Evolutionary conservation across 768 basidiomycete genomes (phyloP), one percentile per base, ranked within the genome.

Genomic region (Pisolithus orientalis): DNA sequence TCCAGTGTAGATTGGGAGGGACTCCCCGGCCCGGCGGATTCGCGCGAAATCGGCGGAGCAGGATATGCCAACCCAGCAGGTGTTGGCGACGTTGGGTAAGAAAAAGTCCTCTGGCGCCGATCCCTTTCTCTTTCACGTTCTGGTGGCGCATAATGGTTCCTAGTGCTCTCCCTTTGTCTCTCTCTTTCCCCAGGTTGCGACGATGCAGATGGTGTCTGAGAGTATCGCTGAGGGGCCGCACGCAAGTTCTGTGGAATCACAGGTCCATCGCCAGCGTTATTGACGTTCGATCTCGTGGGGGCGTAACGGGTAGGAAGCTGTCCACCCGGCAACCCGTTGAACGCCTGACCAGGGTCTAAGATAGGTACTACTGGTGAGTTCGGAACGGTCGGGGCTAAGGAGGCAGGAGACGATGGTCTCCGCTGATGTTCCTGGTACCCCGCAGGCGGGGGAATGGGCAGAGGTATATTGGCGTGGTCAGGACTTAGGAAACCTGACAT

Each of bases 381-480:
- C n/a, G 60, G 54, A n/a, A 45, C 50, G 13, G 53, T 53, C 27
- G 62, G 60, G 8, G 56, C 51, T 7, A 52, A 52, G 21, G 62
- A 57, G 0, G 57, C 51, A 6, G 29, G 51, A n/a, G 44, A 50
- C 48, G 28, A 39, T 53, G 66, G 28, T 51, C 47, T 45, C 27
- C 46, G 56, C 13, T 34, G 34, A 34, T 29, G 11, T 27, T 13
- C 34, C 34, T 34, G 34, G 37, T 37, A 29, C 4, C 50, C 42
- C 27, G 55, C 14, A 16, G 59, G 62, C 11, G 53, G 51, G 39
- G 68, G 55, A 3, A 66, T 24, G 13, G 66, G 66, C 13, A 68
- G 51, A 1, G 68, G 60, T 16, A 40, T 58, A 47, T 69, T 37
- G 37, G 66, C 66, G 10, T 68, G 66, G 31, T 68, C 66, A 9